These are phyloP conservation scores for Tulasnella calospora DNA, from an alignment of 768 basidiomycete genomes.

Conservation along the genomic window DNA sequence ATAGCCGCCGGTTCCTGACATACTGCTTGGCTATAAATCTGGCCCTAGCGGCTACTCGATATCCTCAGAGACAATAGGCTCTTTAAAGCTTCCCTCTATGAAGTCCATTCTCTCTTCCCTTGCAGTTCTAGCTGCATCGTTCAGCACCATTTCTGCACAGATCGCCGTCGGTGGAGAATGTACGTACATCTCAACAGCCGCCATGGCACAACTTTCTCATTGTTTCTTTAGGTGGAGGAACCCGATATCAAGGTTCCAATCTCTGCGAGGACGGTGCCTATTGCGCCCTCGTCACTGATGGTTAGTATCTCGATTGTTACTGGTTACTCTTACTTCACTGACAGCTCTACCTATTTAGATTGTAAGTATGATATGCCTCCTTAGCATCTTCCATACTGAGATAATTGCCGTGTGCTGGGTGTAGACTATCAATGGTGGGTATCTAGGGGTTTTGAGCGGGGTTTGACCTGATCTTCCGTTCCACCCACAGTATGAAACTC, in stretches of 20 bases:
- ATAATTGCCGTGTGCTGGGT: neutral
- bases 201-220: neutral
- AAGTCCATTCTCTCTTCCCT: constrained; percentile 7
- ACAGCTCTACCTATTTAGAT: neutral
- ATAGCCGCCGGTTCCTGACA: neutral
- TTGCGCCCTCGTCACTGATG: neutral
- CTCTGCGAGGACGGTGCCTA: neutral
- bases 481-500: neutral
- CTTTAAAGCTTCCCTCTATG: neutral
- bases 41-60: neutral
- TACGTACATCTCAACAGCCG: neutral
- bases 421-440: neutral
- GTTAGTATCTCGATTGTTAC: neutral
- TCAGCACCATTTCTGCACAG: neutral
- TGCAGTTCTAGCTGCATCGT: neutral
- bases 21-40: neutral
- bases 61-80: neutral
- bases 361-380: neutral
- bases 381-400: neutral
- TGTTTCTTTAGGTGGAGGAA: neutral
- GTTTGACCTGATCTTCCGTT: neutral
- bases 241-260: neutral
- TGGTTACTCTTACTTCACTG: neutral
- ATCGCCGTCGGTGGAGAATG: neutral
- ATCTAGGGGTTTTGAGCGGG: neutral